Evolutionary conservation across 2,329 filamentous ascomycete genomes (phyloP), one percentile per base, ranked within the genome.

Genomic region (Diaporthe sp.): DNA sequence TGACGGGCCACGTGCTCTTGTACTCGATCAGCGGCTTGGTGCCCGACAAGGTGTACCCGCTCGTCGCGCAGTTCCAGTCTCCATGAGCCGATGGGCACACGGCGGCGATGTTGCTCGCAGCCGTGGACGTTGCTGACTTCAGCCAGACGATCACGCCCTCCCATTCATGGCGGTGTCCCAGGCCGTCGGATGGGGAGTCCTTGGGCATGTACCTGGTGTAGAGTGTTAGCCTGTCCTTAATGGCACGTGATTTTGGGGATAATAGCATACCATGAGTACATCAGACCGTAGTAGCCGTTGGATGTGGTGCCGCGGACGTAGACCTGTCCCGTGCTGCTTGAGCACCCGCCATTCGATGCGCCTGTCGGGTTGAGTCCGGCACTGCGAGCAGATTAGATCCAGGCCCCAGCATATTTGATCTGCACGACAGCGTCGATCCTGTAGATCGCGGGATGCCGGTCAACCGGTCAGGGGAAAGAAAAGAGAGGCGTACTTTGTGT

Each of bases 401-500:
- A 47, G 22, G 22, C 42, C 20, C 17, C 9, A 37, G 17, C 53
- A 68, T 31, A 12, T 3, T 37, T 37, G 57, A 63, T 49, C 37
- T 34, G 34, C 58, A 22, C 34, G 51, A 73, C 47, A 47, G 2
- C 22, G 58, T 55, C 53, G 68, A 71, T 71, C 68, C 13, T 25
- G 68, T 60, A 49, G 71, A 73, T 73, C 58, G 5, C 34, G 8
- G 34, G 4, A n/a, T 20, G 53, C 39, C 57, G 31, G 37, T 3
- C 57, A 63, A 17, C 57, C n/a, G 47, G 6, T 51, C 42, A 47
- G 37, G 58, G 49, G 39, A 28, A 55, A 31, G n/a, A 47, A 28
- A 31, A 10, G 20, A n/a, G 42, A 34, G 22, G 79, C 85, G 76
- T 81, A 92, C 90, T 86, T 85, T 20, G 88, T 92, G 79, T 92